Evolutionary conservation across 1,139 yeast genomes (phyloP).

Genomic region (Hansenula anomala): DNA sequence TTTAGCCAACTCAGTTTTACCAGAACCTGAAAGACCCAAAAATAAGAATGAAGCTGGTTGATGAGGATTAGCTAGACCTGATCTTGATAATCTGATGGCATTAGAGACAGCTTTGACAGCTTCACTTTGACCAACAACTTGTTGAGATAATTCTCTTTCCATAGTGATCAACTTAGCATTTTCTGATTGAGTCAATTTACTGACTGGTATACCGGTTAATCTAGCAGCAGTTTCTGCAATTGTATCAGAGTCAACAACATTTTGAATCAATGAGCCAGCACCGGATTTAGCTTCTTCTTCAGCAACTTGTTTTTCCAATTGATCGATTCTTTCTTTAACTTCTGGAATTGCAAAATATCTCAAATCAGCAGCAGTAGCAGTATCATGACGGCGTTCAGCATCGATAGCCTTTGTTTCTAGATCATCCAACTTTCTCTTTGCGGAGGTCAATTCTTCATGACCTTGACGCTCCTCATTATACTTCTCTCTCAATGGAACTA

Average conservation of each 20-base stretch:
- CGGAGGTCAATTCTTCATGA: slow-evolving; percentile 82
- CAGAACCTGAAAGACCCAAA: slow-evolving; percentile 95
- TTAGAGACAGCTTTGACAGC: slow-evolving; percentile 96
- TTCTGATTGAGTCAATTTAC: slow-evolving; percentile 92
- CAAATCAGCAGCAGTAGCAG: slow-evolving; percentile 91
- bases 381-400: slow-evolving; percentile 96
- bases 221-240: slow-evolving; percentile 97
- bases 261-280: slow-evolving; percentile 65
- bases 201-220: slow-evolving; percentile 98
- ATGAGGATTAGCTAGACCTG: slow-evolving; percentile 94
- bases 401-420: slow-evolving; percentile 88
- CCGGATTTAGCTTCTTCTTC: slow-evolving; percentile 68
- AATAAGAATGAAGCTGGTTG: slow-evolving; percentile 96
- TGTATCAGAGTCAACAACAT: slow-evolving; percentile 89
- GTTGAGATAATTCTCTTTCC: slow-evolving; percentile 80
- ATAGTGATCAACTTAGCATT: slow-evolving; percentile 87
- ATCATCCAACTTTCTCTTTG: slow-evolving; percentile 89
- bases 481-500: slow-evolving; percentile 81
- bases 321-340: slow-evolving; percentile 67
- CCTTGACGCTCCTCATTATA: slow-evolving; percentile 87
- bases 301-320: slow-evolving; percentile 69
- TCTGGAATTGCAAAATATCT: slow-evolving; percentile 97
- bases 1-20: slow-evolving; percentile 97
- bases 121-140: slow-evolving; percentile 93
- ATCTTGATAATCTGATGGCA: slow-evolving; percentile 87